Evolutionary conservation across 2,329 filamentous ascomycete species (phyloP).

Genomic region (Pyrenochaeta sp.): DNA sequence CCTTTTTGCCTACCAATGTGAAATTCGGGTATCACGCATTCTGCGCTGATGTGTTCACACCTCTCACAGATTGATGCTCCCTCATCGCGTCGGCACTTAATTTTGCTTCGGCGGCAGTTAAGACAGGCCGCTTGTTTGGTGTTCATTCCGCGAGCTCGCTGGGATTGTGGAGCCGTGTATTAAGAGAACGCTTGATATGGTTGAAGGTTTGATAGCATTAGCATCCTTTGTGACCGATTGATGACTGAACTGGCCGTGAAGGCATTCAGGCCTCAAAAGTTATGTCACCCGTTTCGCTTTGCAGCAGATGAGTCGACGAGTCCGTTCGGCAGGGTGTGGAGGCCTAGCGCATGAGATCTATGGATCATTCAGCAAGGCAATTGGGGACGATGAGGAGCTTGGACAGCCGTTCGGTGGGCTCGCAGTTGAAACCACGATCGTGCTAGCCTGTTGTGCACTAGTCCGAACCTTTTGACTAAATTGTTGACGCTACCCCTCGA

Average conservation of each 20-base stretch:
- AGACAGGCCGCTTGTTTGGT: constrained; percentile 65
- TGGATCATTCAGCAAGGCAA: background rate
- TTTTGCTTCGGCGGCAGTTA: constrained; percentile 72
- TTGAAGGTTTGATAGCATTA: constrained; percentile 39
- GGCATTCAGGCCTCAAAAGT: background rate
- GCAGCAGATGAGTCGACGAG: no score
- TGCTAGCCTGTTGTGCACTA: background rate
- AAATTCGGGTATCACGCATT: constrained; percentile 73
- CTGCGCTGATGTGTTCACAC: constrained; percentile 65
- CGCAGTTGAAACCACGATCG: background rate
- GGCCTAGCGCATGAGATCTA: background rate
- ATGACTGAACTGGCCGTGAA: background rate
- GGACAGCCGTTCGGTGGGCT: background rate
- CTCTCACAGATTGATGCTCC: constrained; percentile 67
- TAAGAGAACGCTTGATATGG: constrained; percentile 50
- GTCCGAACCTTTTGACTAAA: background rate
- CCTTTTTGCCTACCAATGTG: constrained; percentile 78
- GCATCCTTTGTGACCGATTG: constrained; percentile 1
- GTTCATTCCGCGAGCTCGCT: constrained; percentile 24
- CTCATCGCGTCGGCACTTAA: constrained; percentile 64
- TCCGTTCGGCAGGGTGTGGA: no score
- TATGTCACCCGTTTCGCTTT: no score
- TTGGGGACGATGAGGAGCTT: no score
- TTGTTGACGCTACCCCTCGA: background rate
- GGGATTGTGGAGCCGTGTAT: constrained; percentile 2